Conservation (phyloP, 257 asterid species). For the Solanum verrucosum region DNA sequence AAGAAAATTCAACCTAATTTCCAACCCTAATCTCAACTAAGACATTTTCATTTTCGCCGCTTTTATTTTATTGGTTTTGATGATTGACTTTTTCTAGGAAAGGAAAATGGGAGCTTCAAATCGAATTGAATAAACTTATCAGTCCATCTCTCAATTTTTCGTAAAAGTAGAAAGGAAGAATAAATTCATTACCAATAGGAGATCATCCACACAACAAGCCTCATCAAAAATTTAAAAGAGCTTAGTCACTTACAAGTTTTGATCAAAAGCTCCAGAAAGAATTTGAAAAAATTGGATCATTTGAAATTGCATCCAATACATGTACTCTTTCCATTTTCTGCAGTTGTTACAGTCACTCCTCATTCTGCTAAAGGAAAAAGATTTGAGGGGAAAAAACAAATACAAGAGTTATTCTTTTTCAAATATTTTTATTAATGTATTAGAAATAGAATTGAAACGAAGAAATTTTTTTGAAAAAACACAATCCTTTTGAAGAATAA, state of each 20-base stretch:
- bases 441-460: neutral
- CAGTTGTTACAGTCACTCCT: slow-evolving; percentile 14
- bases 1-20: no score
- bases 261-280: neutral
- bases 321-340: slow-evolving; percentile 23
- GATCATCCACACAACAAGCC: neutral
- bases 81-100: neutral
- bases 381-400: neutral
- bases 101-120: neutral
- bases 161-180: no score
- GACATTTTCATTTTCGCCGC: no score
- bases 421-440: neutral
- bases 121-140: neutral
- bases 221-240: neutral
- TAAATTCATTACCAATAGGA: no score
- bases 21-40: neutral
- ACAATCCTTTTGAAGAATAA: neutral
- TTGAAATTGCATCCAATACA: slow-evolving; percentile 29
- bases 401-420: neutral
- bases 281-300: slow-evolving; percentile 27
- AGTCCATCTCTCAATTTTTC: no score
- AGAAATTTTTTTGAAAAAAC: neutral
- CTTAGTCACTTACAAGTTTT: neutral
- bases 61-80: no score
- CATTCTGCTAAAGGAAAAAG: slow-evolving; percentile 1